Conservation (phyloP, 2,329 filamentous ascomycete genomes). For the Fusarium sulawesiense region DNA sequence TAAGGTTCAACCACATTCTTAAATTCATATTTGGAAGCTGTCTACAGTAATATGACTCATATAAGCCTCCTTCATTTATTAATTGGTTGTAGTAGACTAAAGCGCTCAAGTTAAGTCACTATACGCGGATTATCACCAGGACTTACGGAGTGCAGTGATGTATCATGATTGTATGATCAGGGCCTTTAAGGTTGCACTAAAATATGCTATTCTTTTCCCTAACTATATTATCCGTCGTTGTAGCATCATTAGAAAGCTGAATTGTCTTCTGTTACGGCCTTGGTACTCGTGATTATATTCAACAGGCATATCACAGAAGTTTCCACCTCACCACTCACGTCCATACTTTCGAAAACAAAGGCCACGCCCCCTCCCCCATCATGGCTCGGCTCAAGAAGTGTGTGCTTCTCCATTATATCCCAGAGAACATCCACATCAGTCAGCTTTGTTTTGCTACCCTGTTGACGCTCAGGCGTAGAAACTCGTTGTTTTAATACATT, state of each 20-base stretch:
- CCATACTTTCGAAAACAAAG: neutral
- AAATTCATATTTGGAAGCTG: too few species aligned
- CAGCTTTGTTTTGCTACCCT: neutral
- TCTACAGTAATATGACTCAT: too few species aligned
- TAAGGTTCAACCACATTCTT: too few species aligned
- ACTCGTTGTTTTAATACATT: neutral
- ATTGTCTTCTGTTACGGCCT: neutral
- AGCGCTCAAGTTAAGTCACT: too few species aligned
- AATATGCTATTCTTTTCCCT: too few species aligned
- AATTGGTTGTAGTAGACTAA: too few species aligned
- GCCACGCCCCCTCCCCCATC: fast-evolving
- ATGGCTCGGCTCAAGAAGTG: neutral
- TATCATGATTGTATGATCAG: too few species aligned
- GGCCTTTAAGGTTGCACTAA: too few species aligned
- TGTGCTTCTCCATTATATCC: neutral
- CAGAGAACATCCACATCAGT: neutral
- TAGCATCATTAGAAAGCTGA: neutral
- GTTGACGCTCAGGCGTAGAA: neutral
- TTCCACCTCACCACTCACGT: neutral
- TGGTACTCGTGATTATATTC: neutral
- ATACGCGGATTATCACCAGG: too few species aligned
- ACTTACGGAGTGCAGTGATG: too few species aligned
- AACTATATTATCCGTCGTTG: too few species aligned
- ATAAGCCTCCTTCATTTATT: too few species aligned
- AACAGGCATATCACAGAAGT: neutral